phyloP scores from a whole-genome alignment of 331 rosid genomes.

The Rosa hybrid region DNA sequence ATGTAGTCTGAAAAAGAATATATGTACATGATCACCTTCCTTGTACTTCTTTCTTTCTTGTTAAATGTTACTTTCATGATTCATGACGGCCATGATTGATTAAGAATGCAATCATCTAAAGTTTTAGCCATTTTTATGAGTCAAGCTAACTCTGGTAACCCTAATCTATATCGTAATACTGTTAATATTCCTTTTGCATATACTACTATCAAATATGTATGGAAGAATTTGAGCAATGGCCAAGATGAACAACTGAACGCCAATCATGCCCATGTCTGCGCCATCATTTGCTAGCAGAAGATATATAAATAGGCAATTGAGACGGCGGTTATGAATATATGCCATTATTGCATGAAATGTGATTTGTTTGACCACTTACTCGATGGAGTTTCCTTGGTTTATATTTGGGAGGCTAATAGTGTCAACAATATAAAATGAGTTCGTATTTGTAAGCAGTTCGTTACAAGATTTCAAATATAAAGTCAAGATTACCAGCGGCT shows the following conservation, averaged over 20 bases:
- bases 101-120: neutral
- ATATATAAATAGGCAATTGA: neutral
- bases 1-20: neutral
- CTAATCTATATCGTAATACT: neutral
- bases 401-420: neutral
- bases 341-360: neutral
- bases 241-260: neutral
- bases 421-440: neutral
- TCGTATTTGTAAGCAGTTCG: neutral
- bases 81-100: no score
- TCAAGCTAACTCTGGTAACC: neutral
- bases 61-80: neutral
- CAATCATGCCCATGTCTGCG: neutral
- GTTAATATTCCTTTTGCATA: neutral
- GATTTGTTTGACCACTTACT: neutral
- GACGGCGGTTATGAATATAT: neutral
- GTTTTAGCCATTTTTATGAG: neutral
- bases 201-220: neutral
- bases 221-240: neutral
- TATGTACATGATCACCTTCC: neutral
- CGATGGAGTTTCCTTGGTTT: neutral
- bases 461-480: neutral
- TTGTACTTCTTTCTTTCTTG: neutral
- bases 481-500: constrained; percentile 7
- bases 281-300: neutral